Conservation (phyloP, 305 asterid species). For the Fraxinus floribunda region DNA sequence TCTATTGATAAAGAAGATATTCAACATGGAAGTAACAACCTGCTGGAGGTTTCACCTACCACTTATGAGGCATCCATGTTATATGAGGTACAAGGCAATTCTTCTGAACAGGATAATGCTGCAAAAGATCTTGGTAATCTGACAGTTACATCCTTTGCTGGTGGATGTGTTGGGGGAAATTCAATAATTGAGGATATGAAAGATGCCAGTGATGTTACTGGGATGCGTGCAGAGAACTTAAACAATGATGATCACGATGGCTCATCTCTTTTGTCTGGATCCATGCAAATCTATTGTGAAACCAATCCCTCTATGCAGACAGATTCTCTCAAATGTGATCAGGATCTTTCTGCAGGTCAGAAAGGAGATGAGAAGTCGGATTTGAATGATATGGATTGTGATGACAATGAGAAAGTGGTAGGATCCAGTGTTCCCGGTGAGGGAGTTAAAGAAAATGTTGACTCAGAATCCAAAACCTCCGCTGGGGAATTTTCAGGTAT, state of each 20-base stretch:
- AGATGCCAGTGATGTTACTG: conserved; percentile 32
- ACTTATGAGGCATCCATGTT: conserved; percentile 30
- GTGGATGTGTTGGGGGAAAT: conserved; percentile 28
- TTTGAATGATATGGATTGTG: conserved; percentile 29
- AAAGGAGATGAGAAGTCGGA: conserved; percentile 34
- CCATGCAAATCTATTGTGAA: conserved; percentile 34
- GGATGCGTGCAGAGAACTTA: conserved; percentile 28
- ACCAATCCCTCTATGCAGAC: conserved; percentile 31
- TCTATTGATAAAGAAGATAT: conserved; percentile 30
- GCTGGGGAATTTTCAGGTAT: conserved; percentile 43
- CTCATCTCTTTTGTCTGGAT: conserved; percentile 37
- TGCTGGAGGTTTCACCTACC: conserved; percentile 30
- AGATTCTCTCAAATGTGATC: conserved; percentile 33
- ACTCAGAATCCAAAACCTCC: conserved; percentile 36
- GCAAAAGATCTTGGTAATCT: conserved; percentile 30
- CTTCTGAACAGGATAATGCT: conserved; percentile 32
- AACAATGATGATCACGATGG: conserved; percentile 32
- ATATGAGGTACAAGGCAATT: conserved; percentile 26
- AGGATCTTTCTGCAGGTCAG: conserved; percentile 31
- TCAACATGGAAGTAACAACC: conserved; percentile 31
- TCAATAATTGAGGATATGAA: conserved; percentile 8
- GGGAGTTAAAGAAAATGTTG: conserved; percentile 35
- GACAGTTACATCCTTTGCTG: conserved; percentile 27
- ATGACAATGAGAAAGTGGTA: conserved; percentile 35
- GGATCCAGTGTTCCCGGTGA: conserved; percentile 33